A percentile compares a stretch with the other conserved stretches of the same genome.
phyloP scores from a whole-genome alignment of 345 rosid genomes.

The Pistacia integerrima region DNA sequence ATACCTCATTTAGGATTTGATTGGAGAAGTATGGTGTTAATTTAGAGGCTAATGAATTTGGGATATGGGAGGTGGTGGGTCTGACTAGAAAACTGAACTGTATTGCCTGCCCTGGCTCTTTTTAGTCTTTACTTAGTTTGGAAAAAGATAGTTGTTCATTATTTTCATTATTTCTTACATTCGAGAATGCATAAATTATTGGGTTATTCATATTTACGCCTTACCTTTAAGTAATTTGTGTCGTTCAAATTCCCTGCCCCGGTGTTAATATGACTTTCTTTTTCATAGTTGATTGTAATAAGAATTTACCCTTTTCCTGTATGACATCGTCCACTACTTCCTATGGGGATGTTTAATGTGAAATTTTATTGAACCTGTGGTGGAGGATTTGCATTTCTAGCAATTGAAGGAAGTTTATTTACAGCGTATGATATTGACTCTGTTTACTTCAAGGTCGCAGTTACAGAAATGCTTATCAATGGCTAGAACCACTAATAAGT shows the following conservation, averaged over 20 bases:
- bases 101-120: background rate
- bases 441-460: background rate
- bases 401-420: background rate
- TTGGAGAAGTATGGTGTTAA: constrained; percentile 10
- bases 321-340: background rate
- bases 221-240: background rate
- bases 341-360: background rate
- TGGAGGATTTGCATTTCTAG: too few species aligned
- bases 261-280: background rate
- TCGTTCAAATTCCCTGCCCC: background rate
- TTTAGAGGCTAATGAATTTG: constrained; percentile 5
- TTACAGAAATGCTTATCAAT: too few species aligned
- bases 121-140: constrained; percentile 4
- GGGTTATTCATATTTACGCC: background rate
- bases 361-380: background rate
- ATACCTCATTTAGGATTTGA: constrained; percentile 7
- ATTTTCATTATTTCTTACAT: constrained; percentile 7
- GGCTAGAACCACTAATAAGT: too few species aligned
- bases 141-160: constrained; percentile 9
- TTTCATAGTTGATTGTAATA: constrained; percentile 5
- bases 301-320: background rate
- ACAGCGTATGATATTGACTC: background rate
- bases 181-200: background rate
- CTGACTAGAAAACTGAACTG: constrained; percentile 1
- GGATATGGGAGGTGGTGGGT: background rate